Conservation (phyloP, 805 yeast species). For the Candida pini region DNA sequence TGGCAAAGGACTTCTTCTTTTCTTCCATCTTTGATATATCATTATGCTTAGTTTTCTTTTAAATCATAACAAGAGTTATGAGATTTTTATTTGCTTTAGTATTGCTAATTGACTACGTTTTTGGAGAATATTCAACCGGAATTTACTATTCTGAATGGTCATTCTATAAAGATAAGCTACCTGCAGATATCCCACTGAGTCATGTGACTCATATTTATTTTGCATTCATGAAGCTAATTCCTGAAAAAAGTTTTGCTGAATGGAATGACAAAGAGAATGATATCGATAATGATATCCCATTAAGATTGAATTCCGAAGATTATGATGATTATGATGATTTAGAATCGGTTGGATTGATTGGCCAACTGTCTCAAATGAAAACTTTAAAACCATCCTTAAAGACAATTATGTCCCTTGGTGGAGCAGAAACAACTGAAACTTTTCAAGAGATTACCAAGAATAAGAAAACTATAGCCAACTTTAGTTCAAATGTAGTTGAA, state of each 20-base stretch:
- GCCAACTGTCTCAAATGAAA: constrained; percentile 26
- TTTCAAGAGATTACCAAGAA: constrained; percentile 29
- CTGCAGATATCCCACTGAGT: constrained; percentile 53
- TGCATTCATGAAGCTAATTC: constrained; percentile 64
- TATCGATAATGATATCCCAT: constrained; percentile 26
- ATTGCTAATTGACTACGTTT: no score
- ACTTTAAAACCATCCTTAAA: constrained; percentile 34
- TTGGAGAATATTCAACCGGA: constrained; percentile 10
- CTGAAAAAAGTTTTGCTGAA: constrained; percentile 42
- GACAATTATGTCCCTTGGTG: constrained; percentile 77
- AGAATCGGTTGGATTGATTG: constrained; percentile 22
- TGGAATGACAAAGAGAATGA: constrained; percentile 69
- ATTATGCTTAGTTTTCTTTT: no score
- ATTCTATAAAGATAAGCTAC: constrained; percentile 58
- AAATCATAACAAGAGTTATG: no score
- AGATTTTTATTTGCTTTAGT: no score
- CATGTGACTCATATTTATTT: constrained; percentile 65
- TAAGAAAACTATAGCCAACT: constrained; percentile 30
- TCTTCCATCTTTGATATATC: no score
- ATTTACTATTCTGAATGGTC: constrained; percentile 61
- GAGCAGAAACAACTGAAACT: constrained; percentile 48
- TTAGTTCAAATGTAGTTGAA: constrained; percentile 44
- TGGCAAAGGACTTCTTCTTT: no score
- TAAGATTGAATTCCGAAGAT: constrained; percentile 6
- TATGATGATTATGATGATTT: background rate